These are phyloP conservation scores for Apiospora rasikravindrae DNA, from an alignment of 2,329 filamentous ascomycete species.

Conservation along the genomic window DNA sequence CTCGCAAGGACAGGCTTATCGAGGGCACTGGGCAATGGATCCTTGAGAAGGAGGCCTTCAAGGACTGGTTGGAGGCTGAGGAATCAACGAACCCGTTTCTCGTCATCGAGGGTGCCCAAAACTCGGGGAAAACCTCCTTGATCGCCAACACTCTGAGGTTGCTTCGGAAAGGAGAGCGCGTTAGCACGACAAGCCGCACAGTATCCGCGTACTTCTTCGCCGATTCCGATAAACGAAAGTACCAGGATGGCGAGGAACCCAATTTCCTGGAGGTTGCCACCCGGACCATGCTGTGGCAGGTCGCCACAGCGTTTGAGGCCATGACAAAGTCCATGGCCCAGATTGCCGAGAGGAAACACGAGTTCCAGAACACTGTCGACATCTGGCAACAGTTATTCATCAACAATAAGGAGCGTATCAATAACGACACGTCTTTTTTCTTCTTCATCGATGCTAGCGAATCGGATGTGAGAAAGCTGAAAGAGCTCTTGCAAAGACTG, in stretches of 20 bases:
- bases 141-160: slow-evolving; percentile 38
- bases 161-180: slow-evolving; percentile 31
- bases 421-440: slow-evolving; percentile 39
- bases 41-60: slow-evolving; percentile 28
- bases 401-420: slow-evolving; percentile 37
- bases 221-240: slow-evolving; percentile 37
- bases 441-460: slow-evolving; percentile 39
- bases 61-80: slow-evolving; percentile 31
- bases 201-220: slow-evolving; percentile 38
- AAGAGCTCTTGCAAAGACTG: slow-evolving; percentile 34
- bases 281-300: slow-evolving; percentile 39
- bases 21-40: slow-evolving; percentile 39
- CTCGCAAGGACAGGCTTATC: slow-evolving; percentile 36
- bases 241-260: slow-evolving; percentile 35
- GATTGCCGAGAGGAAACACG: slow-evolving; percentile 32
- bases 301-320: slow-evolving; percentile 38
- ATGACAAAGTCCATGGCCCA: slow-evolving; percentile 39
- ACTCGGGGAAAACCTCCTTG: slow-evolving; percentile 41
- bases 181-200: slow-evolving; percentile 32
- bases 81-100: slow-evolving; percentile 32
- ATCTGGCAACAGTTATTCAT: slow-evolving; percentile 40
- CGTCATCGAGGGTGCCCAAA: slow-evolving; percentile 35
- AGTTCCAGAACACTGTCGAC: slow-evolving; percentile 36
- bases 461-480: slow-evolving; percentile 27
- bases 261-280: slow-evolving; percentile 32